phyloP scores from a whole-genome alignment of 768 basidiomycete species.

The Russula earlei region DNA sequence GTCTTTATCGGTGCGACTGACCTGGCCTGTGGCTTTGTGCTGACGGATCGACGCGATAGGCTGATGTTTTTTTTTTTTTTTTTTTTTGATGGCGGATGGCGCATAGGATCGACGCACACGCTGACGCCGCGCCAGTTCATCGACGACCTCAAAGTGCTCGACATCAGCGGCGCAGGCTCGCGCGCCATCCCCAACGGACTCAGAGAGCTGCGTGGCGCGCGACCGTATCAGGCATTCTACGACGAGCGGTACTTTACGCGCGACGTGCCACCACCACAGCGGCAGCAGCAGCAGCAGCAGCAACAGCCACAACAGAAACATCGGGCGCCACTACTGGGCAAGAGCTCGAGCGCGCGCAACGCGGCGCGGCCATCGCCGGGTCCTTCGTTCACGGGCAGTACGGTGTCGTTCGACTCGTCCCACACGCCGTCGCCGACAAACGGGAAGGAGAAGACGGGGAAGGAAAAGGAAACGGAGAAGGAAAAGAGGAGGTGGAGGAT shows the following conservation, averaged over 20 bases:
- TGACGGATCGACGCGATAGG: background rate
- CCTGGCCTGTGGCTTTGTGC: no score
- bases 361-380: conserved; percentile 31
- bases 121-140: conserved; percentile 77
- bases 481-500: conserved; percentile 55
- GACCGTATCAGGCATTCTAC: conserved; percentile 65
- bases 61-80: background rate
- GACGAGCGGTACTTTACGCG: conserved; percentile 68
- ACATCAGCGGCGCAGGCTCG: conserved; percentile 80
- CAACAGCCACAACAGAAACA: conserved; percentile 27
- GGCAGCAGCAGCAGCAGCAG: conserved; percentile 30
- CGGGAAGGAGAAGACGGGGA: conserved; percentile 39
- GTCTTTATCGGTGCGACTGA: conserved; percentile 72
- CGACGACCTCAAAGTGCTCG: conserved; percentile 80
- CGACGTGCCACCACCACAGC: conserved; percentile 51
- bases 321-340: conserved; percentile 27
- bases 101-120: conserved; percentile 79
- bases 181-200: conserved; percentile 62
- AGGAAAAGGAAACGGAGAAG: conserved; percentile 64
- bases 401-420: conserved; percentile 22
- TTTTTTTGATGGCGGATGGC: background rate
- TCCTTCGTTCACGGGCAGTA: conserved; percentile 46
- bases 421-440: conserved; percentile 9
- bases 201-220: conserved; percentile 36
- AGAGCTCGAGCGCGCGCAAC: conserved; percentile 22